phyloP scores from a whole-genome alignment of 1,139 yeast genomes.

The Scheffersomyces quercinus region DNA sequence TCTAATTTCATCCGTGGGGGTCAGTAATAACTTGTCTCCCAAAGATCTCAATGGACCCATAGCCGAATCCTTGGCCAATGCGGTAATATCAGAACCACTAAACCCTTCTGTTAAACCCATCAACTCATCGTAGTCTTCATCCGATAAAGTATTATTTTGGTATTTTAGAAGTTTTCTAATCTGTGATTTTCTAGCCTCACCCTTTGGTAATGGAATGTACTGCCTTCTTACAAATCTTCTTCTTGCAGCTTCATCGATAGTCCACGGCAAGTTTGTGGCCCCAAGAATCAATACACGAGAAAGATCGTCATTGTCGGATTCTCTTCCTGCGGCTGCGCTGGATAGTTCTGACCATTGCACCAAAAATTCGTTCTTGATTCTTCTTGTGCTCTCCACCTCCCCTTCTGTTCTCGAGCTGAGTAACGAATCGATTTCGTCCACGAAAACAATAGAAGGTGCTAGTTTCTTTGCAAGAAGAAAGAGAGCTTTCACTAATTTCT shows the following conservation, averaged over 20 bases:
- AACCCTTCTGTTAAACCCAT: constrained; percentile 73
- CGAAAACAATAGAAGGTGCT: constrained; percentile 92
- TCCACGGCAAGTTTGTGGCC: constrained; percentile 97
- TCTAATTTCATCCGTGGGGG: constrained; percentile 84
- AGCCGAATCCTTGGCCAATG: constrained; percentile 95
- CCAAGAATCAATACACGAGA: constrained; percentile 85
- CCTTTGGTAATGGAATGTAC: constrained; percentile 92
- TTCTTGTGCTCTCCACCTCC: constrained; percentile 87
- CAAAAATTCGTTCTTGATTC: constrained; percentile 91
- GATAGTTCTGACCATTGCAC: constrained; percentile 96
- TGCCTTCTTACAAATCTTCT: constrained; percentile 91
- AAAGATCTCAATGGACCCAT: constrained; percentile 94
- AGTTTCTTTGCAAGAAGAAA: constrained; percentile 82
- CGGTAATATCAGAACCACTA: constrained; percentile 93
- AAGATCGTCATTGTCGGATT: constrained; percentile 41
- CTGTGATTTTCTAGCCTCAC: constrained; percentile 76
- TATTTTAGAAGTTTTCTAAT: constrained; percentile 65
- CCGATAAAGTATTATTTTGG: constrained; percentile 73
- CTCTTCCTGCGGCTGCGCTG: constrained; percentile 85
- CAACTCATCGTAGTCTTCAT: constrained; percentile 60
- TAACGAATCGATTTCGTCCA: constrained; percentile 94
- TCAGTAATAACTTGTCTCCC: constrained; percentile 82
- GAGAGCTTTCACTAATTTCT: constrained; percentile 86
- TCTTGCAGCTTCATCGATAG: constrained; percentile 96
- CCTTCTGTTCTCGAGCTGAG: constrained; percentile 84